Evolutionary conservation across 2,329 filamentous ascomycete genomes (phyloP).

Genomic region (Nemania diffusa): DNA sequence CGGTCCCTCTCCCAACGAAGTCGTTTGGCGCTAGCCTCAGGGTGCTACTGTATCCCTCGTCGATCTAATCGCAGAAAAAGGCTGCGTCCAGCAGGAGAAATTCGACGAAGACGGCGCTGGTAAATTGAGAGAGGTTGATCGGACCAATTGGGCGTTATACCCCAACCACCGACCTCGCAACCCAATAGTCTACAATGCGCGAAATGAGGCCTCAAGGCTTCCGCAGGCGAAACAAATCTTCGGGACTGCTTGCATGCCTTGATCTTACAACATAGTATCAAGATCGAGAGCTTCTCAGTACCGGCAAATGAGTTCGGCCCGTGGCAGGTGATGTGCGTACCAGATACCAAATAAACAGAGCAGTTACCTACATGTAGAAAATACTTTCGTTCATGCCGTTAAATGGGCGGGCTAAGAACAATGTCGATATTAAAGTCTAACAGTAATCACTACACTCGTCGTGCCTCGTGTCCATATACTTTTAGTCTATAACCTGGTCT

Average conservation of each 20-base stretch:
- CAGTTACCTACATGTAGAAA: background rate
- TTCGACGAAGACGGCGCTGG: background rate
- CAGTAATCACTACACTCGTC: background rate
- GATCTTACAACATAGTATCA: background rate
- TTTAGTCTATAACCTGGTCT: background rate
- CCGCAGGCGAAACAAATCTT: background rate
- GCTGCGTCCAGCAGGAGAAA: background rate
- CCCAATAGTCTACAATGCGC: background rate
- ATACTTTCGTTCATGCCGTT: background rate
- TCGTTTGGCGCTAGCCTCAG: conserved; percentile 36
- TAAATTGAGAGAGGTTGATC: background rate
- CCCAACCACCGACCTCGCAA: background rate
- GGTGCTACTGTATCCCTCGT: conserved; percentile 34
- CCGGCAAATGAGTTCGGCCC: background rate
- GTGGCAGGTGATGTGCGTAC: background rate
- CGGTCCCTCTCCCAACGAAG: conserved; percentile 34
- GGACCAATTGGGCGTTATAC: background rate
- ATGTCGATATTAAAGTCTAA: background rate
- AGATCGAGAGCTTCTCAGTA: background rate
- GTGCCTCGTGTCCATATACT: background rate
- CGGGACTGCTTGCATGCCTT: background rate
- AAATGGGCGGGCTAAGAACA: background rate
- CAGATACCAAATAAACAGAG: background rate
- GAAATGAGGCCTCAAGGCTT: background rate
- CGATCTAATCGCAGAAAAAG: conserved; percentile 20